Conservation (phyloP, 768 basidiomycete genomes). For the Suillus brevipes region DNA sequence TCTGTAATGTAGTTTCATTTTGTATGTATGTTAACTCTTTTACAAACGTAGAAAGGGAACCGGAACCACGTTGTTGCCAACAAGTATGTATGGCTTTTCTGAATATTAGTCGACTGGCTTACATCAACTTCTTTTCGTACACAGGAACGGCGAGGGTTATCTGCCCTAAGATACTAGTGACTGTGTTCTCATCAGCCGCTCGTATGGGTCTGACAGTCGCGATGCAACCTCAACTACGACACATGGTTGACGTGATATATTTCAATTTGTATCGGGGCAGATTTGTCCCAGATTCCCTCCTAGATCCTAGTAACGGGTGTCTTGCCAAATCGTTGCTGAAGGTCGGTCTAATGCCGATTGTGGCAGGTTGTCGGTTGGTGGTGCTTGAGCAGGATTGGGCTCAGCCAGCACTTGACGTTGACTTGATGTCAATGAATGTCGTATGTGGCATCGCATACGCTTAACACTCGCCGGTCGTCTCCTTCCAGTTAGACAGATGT, state of each 20-base stretch:
- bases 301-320: not conserved
- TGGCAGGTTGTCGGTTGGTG: not conserved
- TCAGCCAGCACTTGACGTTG: not conserved
- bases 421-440: not conserved
- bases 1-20: not conserved
- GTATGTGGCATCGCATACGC: not conserved
- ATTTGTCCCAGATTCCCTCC: not conserved
- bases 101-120: not conserved
- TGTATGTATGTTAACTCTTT: constrained; percentile 3
- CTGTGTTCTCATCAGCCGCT: not conserved
- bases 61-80: not conserved
- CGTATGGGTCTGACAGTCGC: not conserved
- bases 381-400: not conserved
- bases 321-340: not conserved
- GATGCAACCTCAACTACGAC: not conserved
- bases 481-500: too few relatives aligned
- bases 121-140: not conserved
- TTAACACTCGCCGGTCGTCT: too few relatives aligned
- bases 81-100: not conserved
- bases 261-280: not conserved
- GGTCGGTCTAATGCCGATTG: not conserved
- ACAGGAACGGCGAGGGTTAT: not conserved
- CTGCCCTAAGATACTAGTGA: not conserved
- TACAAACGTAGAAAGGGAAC: not conserved
- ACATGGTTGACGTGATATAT: not conserved